Percentiles rank a stretch among this genome's conserved stretches.
These are phyloP conservation scores for Dipodascopsis tothii DNA, from an alignment of 805 yeast species.

Conservation along the genomic window DNA sequence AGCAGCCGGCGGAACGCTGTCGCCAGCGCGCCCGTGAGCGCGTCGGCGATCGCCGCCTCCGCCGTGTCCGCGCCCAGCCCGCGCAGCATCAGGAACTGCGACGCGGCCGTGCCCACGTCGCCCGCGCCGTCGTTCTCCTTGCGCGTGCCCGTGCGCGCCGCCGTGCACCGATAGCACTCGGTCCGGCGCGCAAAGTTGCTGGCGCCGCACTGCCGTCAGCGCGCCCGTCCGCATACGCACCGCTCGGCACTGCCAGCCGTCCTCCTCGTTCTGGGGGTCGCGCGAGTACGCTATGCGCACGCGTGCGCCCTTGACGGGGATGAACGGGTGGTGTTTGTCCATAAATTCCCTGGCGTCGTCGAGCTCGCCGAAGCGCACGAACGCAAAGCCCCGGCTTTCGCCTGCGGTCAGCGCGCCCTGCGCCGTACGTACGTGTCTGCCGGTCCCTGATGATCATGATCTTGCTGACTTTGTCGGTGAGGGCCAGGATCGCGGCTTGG, in stretches of 20 bases:
- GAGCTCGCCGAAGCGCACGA: slow-evolving; percentile 5
- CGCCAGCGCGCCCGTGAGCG: neutral
- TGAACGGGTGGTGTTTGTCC: slow-evolving; percentile 6
- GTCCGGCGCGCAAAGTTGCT: slow-evolving; percentile 10
- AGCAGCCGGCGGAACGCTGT: slow-evolving; percentile 9
- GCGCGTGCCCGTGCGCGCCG: slow-evolving; percentile 5
- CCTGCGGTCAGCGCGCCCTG: neutral
- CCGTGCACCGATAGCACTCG: slow-evolving; percentile 11
- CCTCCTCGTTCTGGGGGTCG: slow-evolving; percentile 3
- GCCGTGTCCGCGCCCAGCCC: slow-evolving; percentile 1
- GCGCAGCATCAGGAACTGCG: slow-evolving; percentile 17
- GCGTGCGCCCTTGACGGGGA: neutral
- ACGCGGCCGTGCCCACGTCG: slow-evolving; percentile 11
- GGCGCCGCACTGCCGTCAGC: slow-evolving; percentile 5
- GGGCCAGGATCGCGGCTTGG: neutral
- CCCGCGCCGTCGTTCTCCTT: slow-evolving; percentile 11
- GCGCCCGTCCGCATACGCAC: slow-evolving; percentile 2
- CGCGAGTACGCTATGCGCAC: slow-evolving; percentile 2
- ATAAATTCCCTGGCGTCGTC: slow-evolving; percentile 6
- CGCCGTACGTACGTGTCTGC: slow-evolving; percentile 7
- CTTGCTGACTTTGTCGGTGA: slow-evolving; percentile 4
- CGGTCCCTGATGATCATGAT: slow-evolving; percentile 15
- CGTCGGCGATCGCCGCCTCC: slow-evolving; percentile 6
- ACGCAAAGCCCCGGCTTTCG: slow-evolving; percentile 11
- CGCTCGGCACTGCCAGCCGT: slow-evolving; percentile 10